Evolutionary conservation across 352 stramenopile species (phyloP).

Genomic region (Phytophthora hibernalis): DNA sequence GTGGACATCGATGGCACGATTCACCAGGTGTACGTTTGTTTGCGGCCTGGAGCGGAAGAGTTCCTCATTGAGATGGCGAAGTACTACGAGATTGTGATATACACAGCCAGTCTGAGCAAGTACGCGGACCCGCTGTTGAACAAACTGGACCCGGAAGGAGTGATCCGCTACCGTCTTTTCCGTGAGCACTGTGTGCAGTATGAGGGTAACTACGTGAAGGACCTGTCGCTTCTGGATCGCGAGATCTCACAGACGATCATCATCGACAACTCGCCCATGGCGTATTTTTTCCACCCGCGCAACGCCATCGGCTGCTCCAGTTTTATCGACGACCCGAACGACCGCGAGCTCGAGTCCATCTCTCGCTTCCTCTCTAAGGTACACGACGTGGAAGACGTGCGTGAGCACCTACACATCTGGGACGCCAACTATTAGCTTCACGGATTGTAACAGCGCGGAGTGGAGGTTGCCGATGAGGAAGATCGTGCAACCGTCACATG

Average conservation of each 20-base stretch:
- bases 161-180: conserved; percentile 92
- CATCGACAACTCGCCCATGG: conserved; percentile 99
- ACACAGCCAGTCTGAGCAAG: conserved; percentile 97
- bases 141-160: conserved; percentile 92
- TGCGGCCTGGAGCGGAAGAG: conserved; percentile 94
- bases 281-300: conserved; percentile 97
- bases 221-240: conserved; percentile 95
- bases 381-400: conserved; percentile 64
- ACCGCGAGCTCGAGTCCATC: conserved; percentile 91
- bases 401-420: conserved; percentile 76
- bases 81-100: conserved; percentile 98
- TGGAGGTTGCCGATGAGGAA: neutral
- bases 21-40: conserved; percentile 92
- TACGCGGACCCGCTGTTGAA: conserved; percentile 98
- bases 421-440: conserved; percentile 64
- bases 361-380: conserved; percentile 67
- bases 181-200: conserved; percentile 97
- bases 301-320: conserved; percentile 84
- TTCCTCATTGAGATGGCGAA: conserved; percentile 97
- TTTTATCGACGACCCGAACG: conserved; percentile 92
- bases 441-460: neutral
- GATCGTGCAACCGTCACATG: neutral
- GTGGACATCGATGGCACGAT: conserved; percentile 94
- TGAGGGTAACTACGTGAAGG: conserved; percentile 97
- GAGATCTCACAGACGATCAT: conserved; percentile 96